A percentile compares a stretch with the other conserved stretches of the same genome.
Conservation (phyloP, 2,329 filamentous ascomycete genomes). For the Ascosphaera aggregata region DNA sequence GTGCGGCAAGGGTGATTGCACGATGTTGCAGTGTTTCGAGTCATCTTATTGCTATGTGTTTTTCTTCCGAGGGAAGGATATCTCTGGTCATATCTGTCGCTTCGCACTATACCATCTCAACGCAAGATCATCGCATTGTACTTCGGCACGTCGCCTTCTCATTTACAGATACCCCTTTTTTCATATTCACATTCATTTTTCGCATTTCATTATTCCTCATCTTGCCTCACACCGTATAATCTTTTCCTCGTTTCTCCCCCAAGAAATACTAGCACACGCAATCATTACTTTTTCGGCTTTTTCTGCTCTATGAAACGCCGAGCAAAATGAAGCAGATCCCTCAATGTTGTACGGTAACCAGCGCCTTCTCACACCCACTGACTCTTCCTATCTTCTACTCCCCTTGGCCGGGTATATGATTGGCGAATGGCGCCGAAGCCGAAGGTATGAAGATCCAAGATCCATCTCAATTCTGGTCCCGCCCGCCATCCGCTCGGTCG, state of each 20-base stretch:
- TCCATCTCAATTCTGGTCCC: not conserved
- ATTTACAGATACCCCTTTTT: not conserved
- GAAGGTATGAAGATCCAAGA: not conserved
- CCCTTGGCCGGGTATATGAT: not conserved
- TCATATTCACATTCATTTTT: not conserved
- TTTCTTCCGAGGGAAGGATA: no score
- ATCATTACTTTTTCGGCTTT: no score
- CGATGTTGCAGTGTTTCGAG: no score
- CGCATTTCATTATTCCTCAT: not conserved
- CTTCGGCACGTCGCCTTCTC: not conserved
- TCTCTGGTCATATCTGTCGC: no score
- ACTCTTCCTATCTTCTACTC: not conserved
- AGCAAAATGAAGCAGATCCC: no score
- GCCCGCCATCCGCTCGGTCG: not conserved
- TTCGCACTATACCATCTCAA: no score
- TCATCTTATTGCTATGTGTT: no score
- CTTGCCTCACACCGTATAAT: not conserved
- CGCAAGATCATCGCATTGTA: no score
- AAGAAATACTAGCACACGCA: not conserved
- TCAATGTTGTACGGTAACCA: no score
- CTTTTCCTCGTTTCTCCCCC: not conserved
- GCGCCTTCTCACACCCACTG: not conserved
- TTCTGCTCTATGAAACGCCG: no score
- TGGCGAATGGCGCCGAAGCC: not conserved
- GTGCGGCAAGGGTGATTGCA: not conserved